A percentile compares a stretch with the other conserved stretches of the same genome.
These are phyloP conservation scores for Rhodotorula sp. DNA, from an alignment of 1,284 basidiomycete genomes.

Conservation along the genomic window DNA sequence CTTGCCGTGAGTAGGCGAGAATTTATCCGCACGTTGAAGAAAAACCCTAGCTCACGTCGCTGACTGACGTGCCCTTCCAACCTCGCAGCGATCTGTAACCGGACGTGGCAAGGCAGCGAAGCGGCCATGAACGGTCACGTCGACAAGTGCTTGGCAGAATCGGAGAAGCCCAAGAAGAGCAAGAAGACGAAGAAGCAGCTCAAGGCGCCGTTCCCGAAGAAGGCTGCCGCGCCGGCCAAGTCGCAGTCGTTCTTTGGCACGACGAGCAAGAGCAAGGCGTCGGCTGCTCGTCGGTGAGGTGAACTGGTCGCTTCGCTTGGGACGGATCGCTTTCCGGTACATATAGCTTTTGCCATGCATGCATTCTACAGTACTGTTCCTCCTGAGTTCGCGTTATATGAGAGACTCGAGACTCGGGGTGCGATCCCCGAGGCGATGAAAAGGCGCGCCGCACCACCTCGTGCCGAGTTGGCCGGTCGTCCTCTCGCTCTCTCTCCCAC, in stretches of 20 bases:
- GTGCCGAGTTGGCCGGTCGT: not conserved
- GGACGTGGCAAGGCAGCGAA: constrained; percentile 22
- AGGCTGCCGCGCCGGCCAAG: not conserved
- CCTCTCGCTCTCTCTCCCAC: not conserved
- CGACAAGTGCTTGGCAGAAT: constrained; percentile 5
- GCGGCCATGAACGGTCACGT: constrained; percentile 36
- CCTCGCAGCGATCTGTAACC: constrained; percentile 22
- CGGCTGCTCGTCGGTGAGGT: too few species aligned
- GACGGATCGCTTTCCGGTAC: not conserved
- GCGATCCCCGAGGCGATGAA: not conserved
- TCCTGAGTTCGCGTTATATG: not conserved
- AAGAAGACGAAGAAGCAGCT: not conserved
- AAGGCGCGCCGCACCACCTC: not conserved
- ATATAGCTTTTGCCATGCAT: not conserved
- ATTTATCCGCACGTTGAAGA: too few species aligned
- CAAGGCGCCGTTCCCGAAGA: constrained; percentile 8
- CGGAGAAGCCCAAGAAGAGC: not conserved
- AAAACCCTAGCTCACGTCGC: too few species aligned
- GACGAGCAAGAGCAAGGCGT: not conserved
- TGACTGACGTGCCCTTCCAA: not conserved
- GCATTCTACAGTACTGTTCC: not conserved
- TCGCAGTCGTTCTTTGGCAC: not conserved
- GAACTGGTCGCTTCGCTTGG: not conserved
- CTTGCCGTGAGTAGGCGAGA: not conserved
- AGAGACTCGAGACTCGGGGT: not conserved